Base-by-base conservation (phyloP, 305 asterid genomes). In the Fraxinus latifolia region DNA sequence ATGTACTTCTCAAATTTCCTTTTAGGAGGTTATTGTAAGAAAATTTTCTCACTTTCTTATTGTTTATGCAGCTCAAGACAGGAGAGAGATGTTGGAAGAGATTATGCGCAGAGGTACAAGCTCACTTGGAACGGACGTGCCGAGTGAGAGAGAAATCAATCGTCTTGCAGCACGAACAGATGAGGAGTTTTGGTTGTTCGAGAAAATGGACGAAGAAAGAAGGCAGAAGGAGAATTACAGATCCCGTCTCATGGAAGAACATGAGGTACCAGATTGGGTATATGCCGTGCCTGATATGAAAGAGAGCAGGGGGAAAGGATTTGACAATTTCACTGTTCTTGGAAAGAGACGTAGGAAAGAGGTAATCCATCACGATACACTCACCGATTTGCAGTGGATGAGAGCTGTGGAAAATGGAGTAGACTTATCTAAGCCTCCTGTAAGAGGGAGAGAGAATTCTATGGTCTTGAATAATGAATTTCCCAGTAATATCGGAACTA, bases 181-280 rank as follows among this genome's bases (percentile, higher is more conserved):
- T 0, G 98, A 96, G 87, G 99, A 96, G 81, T 94, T 89, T 60
- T 93, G 97, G 98, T 81, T 94, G 73, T 96, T 96, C 29, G 98
- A 96, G 93, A 96, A 90, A 84, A 96, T 96, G 98, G 99, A 96
- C 4, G 97, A 96, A 79, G 99, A 93, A 88, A 91, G 99, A 86
- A 87, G 97, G 84, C 92, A 83, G 81, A 91, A 87, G 80, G 99
- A 96, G 88, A 91, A 91, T 47, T 94, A 93, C 92, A 87, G 94
- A 81, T 85, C 96, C 42, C 98, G 99, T 78, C 97, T 96, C 65
- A 92, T 96, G 98, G 98, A 93, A 87, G 97, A 94, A 21, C 95
- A 92, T 19, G 98, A 96, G 91, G 95, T 96, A 33, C 99, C 99
- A 15, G 98, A 93, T 62, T 96, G 99, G 99, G 99, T 90, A 6